Conservation (phyloP, 257 asterid genomes). For the Solanum appendiculatum region DNA sequence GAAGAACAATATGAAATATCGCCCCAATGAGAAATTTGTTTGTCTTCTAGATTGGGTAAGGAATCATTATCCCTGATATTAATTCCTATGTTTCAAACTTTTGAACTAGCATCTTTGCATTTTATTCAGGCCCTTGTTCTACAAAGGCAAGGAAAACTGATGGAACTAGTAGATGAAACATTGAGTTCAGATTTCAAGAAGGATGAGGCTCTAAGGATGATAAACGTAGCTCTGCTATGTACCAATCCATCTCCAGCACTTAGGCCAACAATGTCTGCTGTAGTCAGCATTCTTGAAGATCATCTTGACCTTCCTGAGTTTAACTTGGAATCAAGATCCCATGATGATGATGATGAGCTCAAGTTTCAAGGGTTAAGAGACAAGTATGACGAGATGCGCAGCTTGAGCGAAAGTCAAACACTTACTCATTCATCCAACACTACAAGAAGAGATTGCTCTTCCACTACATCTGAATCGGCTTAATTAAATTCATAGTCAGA, state of each 20-base stretch:
- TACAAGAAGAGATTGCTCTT: not conserved
- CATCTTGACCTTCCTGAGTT: constrained; percentile 21
- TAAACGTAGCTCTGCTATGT: constrained; percentile 41
- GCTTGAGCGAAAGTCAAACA: constrained; percentile 4
- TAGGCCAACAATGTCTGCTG: constrained; percentile 57
- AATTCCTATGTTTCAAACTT: not conserved
- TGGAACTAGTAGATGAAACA: constrained; percentile 46
- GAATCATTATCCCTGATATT: not conserved
- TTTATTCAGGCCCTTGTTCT: constrained; percentile 45
- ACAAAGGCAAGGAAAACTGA: constrained; percentile 29
- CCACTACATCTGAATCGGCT: not conserved
- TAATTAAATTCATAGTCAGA: not conserved
- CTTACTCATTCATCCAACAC: not conserved
- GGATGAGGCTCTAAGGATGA: constrained; percentile 38
- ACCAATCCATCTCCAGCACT: constrained; percentile 55
- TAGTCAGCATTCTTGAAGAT: constrained; percentile 49
- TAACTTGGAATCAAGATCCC: constrained; percentile 23
- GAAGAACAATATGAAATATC: constrained; percentile 40
- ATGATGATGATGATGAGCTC: constrained; percentile 28
- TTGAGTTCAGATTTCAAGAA: constrained; percentile 21
- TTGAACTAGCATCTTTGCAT: not conserved
- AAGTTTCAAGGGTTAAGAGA: constrained; percentile 35
- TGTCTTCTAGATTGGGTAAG: constrained; percentile 66
- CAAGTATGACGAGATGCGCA: constrained; percentile 18
- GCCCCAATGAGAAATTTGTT: constrained; percentile 36